Percentiles rank a stretch among this genome's conserved stretches.
These are phyloP conservation scores for Globisporangium radiosum DNA, from an alignment of 352 stramenopile genomes.

Conservation along the genomic window DNA sequence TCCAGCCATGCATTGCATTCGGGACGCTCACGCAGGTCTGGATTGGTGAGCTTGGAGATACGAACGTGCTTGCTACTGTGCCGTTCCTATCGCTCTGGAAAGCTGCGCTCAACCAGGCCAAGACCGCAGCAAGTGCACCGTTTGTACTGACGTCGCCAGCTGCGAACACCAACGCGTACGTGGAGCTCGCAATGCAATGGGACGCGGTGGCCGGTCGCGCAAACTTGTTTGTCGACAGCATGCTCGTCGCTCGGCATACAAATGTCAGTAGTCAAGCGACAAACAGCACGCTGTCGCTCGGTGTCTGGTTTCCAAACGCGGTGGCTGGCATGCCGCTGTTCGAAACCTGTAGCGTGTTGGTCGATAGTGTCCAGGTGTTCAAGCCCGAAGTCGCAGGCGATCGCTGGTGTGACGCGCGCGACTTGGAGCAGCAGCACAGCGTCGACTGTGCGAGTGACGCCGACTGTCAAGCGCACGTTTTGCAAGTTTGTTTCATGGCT, in stretches of 20 bases:
- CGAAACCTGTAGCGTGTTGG: slow-evolving; percentile 32
- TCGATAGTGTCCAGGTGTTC: slow-evolving; percentile 50
- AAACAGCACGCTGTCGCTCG: slow-evolving; percentile 29
- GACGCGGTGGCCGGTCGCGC: slow-evolving; percentile 40
- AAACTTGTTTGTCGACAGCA: slow-evolving; percentile 58
- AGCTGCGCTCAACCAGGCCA: slow-evolving; percentile 46
- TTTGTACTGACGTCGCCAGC: slow-evolving; percentile 22
- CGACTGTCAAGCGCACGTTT: slow-evolving; percentile 36
- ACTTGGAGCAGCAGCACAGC: not conserved
- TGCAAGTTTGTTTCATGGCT: slow-evolving; percentile 49
- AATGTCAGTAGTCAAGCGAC: not conserved
- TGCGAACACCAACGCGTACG: slow-evolving; percentile 12
- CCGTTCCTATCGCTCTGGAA: slow-evolving; percentile 58
- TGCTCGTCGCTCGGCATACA: slow-evolving; percentile 37
- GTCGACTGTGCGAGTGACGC: not conserved
- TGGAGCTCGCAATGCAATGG: slow-evolving; percentile 62
- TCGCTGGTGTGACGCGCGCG: slow-evolving; percentile 46
- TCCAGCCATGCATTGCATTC: slow-evolving; percentile 46
- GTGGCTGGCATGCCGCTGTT: slow-evolving; percentile 53
- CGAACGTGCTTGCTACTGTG: slow-evolving; percentile 18
- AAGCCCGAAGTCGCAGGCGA: slow-evolving; percentile 45
- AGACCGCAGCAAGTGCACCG: slow-evolving; percentile 25
- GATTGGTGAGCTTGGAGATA: slow-evolving; percentile 39
- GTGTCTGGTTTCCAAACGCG: slow-evolving; percentile 68
- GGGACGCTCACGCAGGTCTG: slow-evolving; percentile 58